Evolutionary conservation across 192 early-diverging fungal genomes (phyloP), one percentile per base, ranked within the genome.

Genomic region (Phlyctochytrium bullatum): DNA sequence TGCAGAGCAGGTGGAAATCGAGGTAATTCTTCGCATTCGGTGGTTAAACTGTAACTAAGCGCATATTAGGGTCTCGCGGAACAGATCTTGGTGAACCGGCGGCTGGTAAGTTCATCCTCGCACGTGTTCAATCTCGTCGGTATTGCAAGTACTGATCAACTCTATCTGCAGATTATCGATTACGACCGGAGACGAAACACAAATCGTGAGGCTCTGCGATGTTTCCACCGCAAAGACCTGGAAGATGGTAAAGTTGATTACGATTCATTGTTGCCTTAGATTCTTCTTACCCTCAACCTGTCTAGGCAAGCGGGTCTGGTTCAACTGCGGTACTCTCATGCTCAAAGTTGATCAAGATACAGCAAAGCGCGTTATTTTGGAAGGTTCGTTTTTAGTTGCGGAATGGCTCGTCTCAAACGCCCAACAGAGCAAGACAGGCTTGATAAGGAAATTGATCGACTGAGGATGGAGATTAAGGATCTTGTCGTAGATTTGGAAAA

Each of bases 171-270:
- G 20, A 68, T 74, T 36, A 47, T 79, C 27, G 78, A 79, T 40
- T 57, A 73, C 14, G 72, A 76, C 68, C 53, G 78, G 27, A 50
- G 78, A 27, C 52, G 74, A 17, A 79, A 79, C 33, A 66, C 67
- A 29, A 79, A 75, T 40, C 36, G 74, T 23, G 61, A 68, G 52
- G 78, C 74, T 6, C 54, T 73, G 53, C n/a, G 59, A 16, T 70
- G 64, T 3, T 67, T 79, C 51, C 34, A 52, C 16, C 68, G 61
- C 14, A 57, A 53, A 57, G 63, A 51, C 17, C 32, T 52, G 65
- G 58, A 31, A 52, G 35, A n/a, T 16, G 62, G 68, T 67, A 36
- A 47, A 14, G n/a, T n/a, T n/a, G n/a, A n/a, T n/a, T n/a, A n/a
- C n/a, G n/a, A n/a, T n/a, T n/a, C n/a, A n/a, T n/a, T n/a, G n/a